phyloP scores from a whole-genome alignment of 192 early-diverging fungal species.

The Dimargaris xerosporica region DNA sequence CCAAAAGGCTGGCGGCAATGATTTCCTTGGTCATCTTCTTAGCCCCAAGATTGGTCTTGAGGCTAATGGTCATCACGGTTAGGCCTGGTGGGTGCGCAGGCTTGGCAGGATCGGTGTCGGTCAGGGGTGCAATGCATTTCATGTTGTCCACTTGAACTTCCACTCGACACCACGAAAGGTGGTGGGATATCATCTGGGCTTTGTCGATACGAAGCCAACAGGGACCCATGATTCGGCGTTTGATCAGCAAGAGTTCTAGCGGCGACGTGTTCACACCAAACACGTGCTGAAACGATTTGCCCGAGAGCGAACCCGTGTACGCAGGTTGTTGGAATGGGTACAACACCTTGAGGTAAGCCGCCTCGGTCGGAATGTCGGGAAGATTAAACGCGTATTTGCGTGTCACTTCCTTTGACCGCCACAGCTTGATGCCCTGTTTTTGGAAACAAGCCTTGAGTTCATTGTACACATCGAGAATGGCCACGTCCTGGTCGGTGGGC shows the following conservation, averaged over 20 bases:
- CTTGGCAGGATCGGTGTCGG: constrained; percentile 34
- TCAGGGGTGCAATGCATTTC: constrained; percentile 42
- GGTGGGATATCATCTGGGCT: constrained; percentile 24
- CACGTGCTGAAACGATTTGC: constrained; percentile 62
- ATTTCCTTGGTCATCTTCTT: constrained; percentile 81
- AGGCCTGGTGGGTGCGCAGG: constrained; percentile 48
- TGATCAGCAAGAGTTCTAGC: constrained; percentile 86
- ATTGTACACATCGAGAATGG: constrained; percentile 47
- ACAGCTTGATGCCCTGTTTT: constrained; percentile 36
- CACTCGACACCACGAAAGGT: constrained; percentile 77
- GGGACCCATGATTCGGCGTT: constrained; percentile 92
- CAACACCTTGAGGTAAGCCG: constrained; percentile 75
- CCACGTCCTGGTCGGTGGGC: constrained; percentile 37
- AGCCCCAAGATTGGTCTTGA: constrained; percentile 71
- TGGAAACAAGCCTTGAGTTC: constrained; percentile 55
- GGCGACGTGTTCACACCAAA: constrained; percentile 80
- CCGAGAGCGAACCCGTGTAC: constrained; percentile 37
- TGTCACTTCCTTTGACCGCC: constrained; percentile 41
- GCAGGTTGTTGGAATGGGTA: constrained; percentile 55
- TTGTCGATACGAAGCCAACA: constrained; percentile 72
- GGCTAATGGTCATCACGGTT: constrained; percentile 69
- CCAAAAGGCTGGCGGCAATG: constrained; percentile 52
- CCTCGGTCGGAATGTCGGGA: constrained; percentile 54
- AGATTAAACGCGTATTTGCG: constrained; percentile 90
- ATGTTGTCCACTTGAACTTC: constrained; percentile 56